phyloP scores from a whole-genome alignment of 1,139 yeast species.

The Pichia sp. region DNA sequence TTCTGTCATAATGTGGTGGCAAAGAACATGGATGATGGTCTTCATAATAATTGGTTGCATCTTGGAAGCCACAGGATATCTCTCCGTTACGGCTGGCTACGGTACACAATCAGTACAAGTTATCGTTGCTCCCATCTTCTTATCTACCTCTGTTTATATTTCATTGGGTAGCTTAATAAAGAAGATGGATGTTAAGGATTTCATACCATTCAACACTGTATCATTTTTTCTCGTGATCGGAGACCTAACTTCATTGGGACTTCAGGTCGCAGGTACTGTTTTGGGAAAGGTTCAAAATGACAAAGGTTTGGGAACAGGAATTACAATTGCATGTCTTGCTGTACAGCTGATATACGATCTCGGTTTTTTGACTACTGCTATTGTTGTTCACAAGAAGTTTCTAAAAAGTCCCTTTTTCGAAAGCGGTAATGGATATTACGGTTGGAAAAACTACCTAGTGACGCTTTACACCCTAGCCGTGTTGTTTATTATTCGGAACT shows the following conservation, averaged over 20 bases:
- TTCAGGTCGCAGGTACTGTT: not conserved
- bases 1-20: not conserved
- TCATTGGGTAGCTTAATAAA: not conserved
- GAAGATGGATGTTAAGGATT: not conserved
- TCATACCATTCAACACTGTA: not conserved
- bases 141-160: not conserved
- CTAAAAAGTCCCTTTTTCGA: not conserved
- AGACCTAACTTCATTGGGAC: not conserved
- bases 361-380: not conserved
- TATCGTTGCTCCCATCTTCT: not conserved
- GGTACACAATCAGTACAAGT: not conserved
- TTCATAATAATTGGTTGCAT: not conserved
- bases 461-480: not conserved
- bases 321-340: not conserved
- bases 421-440: not conserved
- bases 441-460: not conserved
- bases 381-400: not conserved
- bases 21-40: not conserved
- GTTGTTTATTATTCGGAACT: not conserved
- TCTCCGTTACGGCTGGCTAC: not conserved
- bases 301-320: not conserved
- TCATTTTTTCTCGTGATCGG: not conserved
- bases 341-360: not conserved
- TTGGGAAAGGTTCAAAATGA: not conserved
- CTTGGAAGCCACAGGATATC: not conserved